phyloP scores from a whole-genome alignment of 208 protist species.

The Blastocrithidia nonstop region DNA sequence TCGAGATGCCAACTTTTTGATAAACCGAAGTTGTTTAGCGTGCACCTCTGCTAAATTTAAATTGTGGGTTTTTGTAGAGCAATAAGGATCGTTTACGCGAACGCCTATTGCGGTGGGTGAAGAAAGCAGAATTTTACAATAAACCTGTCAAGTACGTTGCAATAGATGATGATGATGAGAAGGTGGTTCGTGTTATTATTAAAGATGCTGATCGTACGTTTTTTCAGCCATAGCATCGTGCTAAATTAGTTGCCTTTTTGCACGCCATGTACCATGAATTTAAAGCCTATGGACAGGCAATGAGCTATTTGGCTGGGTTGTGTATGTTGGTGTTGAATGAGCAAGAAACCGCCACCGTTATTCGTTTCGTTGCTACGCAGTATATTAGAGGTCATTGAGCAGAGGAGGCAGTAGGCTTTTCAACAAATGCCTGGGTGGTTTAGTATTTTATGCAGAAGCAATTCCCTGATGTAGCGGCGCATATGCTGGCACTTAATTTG shows the following conservation, averaged over 20 bases:
- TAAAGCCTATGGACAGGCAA: slow-evolving; percentile 72
- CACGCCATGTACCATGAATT: slow-evolving; percentile 77
- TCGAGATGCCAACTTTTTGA: slow-evolving; percentile 76
- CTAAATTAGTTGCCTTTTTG: slow-evolving; percentile 61
- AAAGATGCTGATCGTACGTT: slow-evolving; percentile 83
- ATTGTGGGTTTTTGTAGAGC: slow-evolving; percentile 63
- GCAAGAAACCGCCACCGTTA: slow-evolving; percentile 57
- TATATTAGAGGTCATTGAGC: slow-evolving; percentile 82
- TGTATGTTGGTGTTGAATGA: slow-evolving; percentile 71
- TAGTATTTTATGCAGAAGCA: slow-evolving; percentile 66
- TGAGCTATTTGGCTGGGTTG: slow-evolving; percentile 82
- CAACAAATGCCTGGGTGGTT: slow-evolving; percentile 78
- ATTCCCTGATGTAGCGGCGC: slow-evolving; percentile 55
- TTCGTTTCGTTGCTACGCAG: slow-evolving; percentile 60
- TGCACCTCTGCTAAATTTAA: slow-evolving; percentile 60
- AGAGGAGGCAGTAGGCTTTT: slow-evolving; percentile 76
- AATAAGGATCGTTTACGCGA: slow-evolving; percentile 38
- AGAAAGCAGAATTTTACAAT: slow-evolving; percentile 35
- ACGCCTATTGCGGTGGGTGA: slow-evolving; percentile 51
- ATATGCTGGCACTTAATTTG: slow-evolving; percentile 66
- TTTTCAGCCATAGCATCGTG: slow-evolving; percentile 49
- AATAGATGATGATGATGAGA: slow-evolving; percentile 71
- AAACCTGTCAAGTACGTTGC: slow-evolving; percentile 55
- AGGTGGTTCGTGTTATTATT: slow-evolving; percentile 82
- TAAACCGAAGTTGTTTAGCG: slow-evolving; percentile 47